phyloP scores from a whole-genome alignment of 192 early-diverging fungal genomes.

The Coemansia sp. region DNA sequence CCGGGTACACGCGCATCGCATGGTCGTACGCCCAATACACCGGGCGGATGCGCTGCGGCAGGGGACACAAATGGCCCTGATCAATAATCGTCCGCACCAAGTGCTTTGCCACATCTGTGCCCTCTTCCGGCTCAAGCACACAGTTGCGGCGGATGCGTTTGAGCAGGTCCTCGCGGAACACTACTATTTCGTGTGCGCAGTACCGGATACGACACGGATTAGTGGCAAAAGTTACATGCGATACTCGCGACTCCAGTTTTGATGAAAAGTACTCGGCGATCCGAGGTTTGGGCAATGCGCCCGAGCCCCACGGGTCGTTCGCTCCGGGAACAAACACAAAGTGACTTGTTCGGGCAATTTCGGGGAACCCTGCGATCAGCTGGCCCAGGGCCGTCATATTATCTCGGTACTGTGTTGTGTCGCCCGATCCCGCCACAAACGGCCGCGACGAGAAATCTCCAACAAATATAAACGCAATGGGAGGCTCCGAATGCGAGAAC shows the following conservation, averaged over 20 bases:
- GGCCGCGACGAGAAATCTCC: constrained; percentile 84
- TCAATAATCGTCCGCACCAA: constrained; percentile 80
- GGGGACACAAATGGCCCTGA: constrained; percentile 80
- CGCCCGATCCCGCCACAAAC: constrained; percentile 63
- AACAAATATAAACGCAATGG: constrained; percentile 82
- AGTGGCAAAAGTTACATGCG: constrained; percentile 66
- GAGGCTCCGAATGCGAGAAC: constrained; percentile 64
- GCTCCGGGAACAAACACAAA: constrained; percentile 91
- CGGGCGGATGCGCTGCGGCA: constrained; percentile 75
- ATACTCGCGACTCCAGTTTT: constrained; percentile 59
- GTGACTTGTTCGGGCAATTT: constrained; percentile 49
- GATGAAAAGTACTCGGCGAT: constrained; percentile 73
- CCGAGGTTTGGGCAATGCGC: constrained; percentile 69
- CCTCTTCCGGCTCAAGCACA: constrained; percentile 61
- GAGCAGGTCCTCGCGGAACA: constrained; percentile 85
- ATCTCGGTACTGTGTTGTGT: constrained; percentile 62
- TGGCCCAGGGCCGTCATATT: constrained; percentile 44
- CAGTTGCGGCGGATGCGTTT: constrained; percentile 74
- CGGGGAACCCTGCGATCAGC: constrained; percentile 38
- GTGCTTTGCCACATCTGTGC: constrained; percentile 46
- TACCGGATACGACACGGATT: constrained; percentile 91
- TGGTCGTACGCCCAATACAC: constrained; percentile 82
- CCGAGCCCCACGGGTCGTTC: constrained; percentile 77
- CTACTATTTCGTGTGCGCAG: constrained; percentile 86
- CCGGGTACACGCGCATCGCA: constrained; percentile 82